phyloP scores from a whole-genome alignment of 2,329 filamentous ascomycete genomes.

The Sordariomycetes sp. region DNA sequence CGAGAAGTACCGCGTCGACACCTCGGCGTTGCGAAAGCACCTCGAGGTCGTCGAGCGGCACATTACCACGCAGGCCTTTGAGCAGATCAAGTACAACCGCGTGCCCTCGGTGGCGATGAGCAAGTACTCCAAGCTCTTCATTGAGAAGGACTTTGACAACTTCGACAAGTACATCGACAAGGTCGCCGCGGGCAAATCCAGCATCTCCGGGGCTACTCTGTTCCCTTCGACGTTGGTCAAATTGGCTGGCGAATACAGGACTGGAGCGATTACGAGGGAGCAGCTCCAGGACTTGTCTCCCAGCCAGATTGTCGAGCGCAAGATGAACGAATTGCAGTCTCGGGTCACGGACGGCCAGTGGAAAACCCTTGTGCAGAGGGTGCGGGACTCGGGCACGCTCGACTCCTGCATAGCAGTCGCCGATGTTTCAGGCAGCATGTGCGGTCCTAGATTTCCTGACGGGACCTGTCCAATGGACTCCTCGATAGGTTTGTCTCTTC shows the following conservation, averaged over 20 bases:
- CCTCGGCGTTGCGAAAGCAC: slow-evolving; percentile 42
- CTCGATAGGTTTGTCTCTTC: slow-evolving; percentile 45
- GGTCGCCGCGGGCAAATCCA: slow-evolving; percentile 35
- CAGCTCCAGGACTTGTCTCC: slow-evolving; percentile 4
- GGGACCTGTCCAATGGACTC: slow-evolving; percentile 40
- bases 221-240: slow-evolving; percentile 40
- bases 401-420: slow-evolving; percentile 46
- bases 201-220: slow-evolving; percentile 46
- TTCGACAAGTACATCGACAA: slow-evolving; percentile 40
- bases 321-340: slow-evolving; percentile 17
- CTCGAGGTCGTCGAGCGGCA: slow-evolving; percentile 44
- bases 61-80: slow-evolving; percentile 33
- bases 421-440: slow-evolving; percentile 49
- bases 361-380: slow-evolving; percentile 46
- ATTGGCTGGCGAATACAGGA: neutral
- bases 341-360: slow-evolving; percentile 42
- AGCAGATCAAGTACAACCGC: slow-evolving; percentile 45
- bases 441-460: slow-evolving; percentile 25
- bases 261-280: no score
- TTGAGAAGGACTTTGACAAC: slow-evolving; percentile 35
- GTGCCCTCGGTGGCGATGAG: slow-evolving; percentile 50
- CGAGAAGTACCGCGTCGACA: slow-evolving; percentile 40
- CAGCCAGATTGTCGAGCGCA: slow-evolving; percentile 14
- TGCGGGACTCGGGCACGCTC: slow-evolving; percentile 44
- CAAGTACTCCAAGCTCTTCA: slow-evolving; percentile 38